Conservation (phyloP, 805 yeast species). For the Candida quercuum region DNA sequence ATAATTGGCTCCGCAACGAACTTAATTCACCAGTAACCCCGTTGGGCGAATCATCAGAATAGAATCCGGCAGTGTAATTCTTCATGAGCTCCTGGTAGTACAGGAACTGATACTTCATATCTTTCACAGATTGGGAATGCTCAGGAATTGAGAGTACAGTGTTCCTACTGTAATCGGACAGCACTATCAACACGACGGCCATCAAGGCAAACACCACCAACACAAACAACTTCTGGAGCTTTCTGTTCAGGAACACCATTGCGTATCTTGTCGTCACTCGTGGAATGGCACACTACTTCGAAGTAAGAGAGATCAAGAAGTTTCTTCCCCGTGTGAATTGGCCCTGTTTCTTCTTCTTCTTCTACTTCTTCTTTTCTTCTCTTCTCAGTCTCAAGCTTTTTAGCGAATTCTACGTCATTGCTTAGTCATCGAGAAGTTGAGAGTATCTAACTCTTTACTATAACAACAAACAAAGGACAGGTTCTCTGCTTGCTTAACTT, state of each 20-base stretch:
- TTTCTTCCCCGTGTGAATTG: no score
- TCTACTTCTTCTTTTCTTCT: no score
- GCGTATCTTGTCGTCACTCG: no score
- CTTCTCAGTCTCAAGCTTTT: no score
- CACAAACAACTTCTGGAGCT: conserved; percentile 10
- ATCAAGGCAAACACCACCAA: not conserved
- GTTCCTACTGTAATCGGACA: not conserved
- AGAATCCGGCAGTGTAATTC: conserved; percentile 17
- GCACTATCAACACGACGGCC: conserved; percentile 1
- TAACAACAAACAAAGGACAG: no score
- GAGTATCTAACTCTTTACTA: no score
- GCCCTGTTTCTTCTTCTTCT: no score
- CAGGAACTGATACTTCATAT: conserved; percentile 7
- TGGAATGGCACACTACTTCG: no score
- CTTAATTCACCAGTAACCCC: not conserved
- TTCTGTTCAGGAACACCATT: conserved; percentile 9
- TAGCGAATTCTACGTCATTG: no score
- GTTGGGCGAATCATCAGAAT: conserved; percentile 6
- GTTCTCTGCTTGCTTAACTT: no score
- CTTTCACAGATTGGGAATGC: conserved; percentile 5
- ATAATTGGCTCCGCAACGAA: conserved; percentile 9
- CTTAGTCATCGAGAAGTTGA: no score
- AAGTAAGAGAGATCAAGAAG: no score
- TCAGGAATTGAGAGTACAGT: conserved; percentile 5
- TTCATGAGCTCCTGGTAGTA: conserved; percentile 18